Evolutionary conservation across 345 rosid species (phyloP).

Genomic region (Barbarea vulgaris): DNA sequence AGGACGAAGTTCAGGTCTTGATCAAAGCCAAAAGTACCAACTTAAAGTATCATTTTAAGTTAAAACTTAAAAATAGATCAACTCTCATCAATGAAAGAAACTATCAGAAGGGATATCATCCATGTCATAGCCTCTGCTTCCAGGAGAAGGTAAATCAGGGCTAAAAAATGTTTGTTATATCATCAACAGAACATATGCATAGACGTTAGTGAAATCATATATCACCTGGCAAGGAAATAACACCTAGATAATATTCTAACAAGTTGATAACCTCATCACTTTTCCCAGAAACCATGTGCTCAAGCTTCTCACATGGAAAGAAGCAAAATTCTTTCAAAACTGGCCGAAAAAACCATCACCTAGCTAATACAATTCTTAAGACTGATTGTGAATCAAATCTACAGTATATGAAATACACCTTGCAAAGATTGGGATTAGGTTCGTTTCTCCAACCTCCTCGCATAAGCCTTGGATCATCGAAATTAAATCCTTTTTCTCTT

Average conservation of each 20-base stretch:
- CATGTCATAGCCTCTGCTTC: not conserved
- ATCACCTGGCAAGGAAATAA: not conserved
- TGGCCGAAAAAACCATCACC: not conserved
- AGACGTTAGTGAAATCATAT: not conserved
- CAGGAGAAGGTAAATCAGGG: constrained; percentile 1
- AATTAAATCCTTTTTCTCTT: constrained; percentile 88
- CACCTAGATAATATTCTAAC: not conserved
- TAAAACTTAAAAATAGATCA: not conserved
- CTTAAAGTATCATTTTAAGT: not conserved
- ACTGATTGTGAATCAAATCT: not conserved
- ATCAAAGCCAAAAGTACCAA: not conserved
- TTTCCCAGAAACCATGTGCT: not conserved
- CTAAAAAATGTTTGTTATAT: not conserved
- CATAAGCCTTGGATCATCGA: constrained; percentile 83
- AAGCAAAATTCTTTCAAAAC: not conserved
- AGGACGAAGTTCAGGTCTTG: not conserved
- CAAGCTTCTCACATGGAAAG: constrained; percentile 1
- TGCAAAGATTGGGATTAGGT: constrained; percentile 78
- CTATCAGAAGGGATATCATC: constrained; percentile 7
- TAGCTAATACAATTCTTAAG: constrained; percentile 17
- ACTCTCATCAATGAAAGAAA: not conserved
- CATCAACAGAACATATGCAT: not conserved
- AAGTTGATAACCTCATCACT: constrained; percentile 5
- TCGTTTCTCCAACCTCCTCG: constrained; percentile 98
- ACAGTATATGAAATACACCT: constrained; percentile 52